Evolutionary conservation across 345 rosid genomes (phyloP).

Genomic region (Euclidium syriacum): DNA sequence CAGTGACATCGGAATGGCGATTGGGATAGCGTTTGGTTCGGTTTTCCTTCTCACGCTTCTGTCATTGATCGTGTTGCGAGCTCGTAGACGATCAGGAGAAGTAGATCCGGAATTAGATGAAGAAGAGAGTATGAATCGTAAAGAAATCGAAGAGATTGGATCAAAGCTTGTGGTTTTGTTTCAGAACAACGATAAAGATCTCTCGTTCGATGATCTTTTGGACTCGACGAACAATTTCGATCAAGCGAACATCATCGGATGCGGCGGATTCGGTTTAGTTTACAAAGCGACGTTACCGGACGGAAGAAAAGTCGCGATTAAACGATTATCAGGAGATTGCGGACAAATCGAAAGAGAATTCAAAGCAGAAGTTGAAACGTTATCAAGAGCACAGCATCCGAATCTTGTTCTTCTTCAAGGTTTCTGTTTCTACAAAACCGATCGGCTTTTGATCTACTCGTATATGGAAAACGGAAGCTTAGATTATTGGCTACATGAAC

Average conservation of each 20-base stretch:
- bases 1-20: constrained; percentile 43
- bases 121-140: constrained; percentile 32
- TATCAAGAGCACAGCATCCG: constrained; percentile 81
- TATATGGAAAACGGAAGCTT: constrained; percentile 89
- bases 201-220: constrained; percentile 58
- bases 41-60: constrained; percentile 44
- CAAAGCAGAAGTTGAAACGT: constrained; percentile 80
- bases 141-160: constrained; percentile 48
- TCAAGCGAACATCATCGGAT: constrained; percentile 76
- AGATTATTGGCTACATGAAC: constrained; percentile 89
- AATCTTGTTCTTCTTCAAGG: constrained; percentile 84
- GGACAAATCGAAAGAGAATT: constrained; percentile 88
- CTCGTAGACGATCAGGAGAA: constrained; percentile 46
- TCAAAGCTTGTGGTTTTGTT: constrained; percentile 57
- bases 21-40: constrained; percentile 56
- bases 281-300: constrained; percentile 68
- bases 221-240: constrained; percentile 68
- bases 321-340: constrained; percentile 78
- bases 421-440: constrained; percentile 52
- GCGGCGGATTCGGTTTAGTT: constrained; percentile 89
- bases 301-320: constrained; percentile 65
- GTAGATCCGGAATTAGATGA: constrained; percentile 72
- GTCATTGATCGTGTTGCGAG: constrained; percentile 42
- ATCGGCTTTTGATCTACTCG: constrained; percentile 70
- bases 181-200: constrained; percentile 51